phyloP scores from a whole-genome alignment of 331 rosid species.

The Pyracantha coccinea region DNA sequence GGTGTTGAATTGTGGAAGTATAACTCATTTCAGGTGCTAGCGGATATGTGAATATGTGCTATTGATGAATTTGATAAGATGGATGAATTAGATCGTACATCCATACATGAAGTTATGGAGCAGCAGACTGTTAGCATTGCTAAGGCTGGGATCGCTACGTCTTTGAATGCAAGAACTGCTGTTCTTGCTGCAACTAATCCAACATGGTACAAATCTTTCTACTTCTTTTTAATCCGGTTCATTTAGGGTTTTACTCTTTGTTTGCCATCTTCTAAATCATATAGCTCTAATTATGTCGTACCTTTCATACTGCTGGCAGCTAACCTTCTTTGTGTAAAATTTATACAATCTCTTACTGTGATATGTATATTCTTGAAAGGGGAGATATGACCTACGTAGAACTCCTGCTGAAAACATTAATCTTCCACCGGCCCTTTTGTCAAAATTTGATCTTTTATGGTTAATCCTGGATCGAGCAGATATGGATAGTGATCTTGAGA shows the following conservation, averaged over 20 bases:
- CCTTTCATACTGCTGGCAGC: slow-evolving; percentile 1
- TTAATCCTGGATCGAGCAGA: slow-evolving; percentile 98
- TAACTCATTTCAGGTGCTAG: slow-evolving; percentile 62
- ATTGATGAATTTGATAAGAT: slow-evolving; percentile 97
- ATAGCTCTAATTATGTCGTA: not conserved
- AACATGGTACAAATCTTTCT: slow-evolving; percentile 55
- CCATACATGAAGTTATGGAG: slow-evolving; percentile 99
- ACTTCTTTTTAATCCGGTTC: not conserved
- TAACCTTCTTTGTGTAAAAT: not conserved
- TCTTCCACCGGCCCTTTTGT: slow-evolving; percentile 91
- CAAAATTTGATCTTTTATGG: slow-evolving; percentile 97
- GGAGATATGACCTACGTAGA: slow-evolving; percentile 91
- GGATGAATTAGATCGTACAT: slow-evolving; percentile 97
- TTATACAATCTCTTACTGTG: slow-evolving; percentile 17
- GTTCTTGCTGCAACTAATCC: slow-evolving; percentile 99
- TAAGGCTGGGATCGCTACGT: slow-evolving; percentile 97
- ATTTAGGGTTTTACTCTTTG: not conserved
- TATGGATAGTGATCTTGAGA: slow-evolving; percentile 91
- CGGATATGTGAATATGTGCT: slow-evolving; percentile 99
- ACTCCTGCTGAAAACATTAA: slow-evolving; percentile 98
- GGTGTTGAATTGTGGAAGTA: slow-evolving; percentile 9
- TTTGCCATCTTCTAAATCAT: not conserved
- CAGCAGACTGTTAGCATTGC: slow-evolving; percentile 99
- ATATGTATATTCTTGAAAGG: slow-evolving; percentile 49
- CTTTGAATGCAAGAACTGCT: slow-evolving; percentile 97